These are phyloP conservation scores for Aspergillus haitiensis DNA, from an alignment of 495 filamentous ascomycete genomes.

Conservation along the genomic window DNA sequence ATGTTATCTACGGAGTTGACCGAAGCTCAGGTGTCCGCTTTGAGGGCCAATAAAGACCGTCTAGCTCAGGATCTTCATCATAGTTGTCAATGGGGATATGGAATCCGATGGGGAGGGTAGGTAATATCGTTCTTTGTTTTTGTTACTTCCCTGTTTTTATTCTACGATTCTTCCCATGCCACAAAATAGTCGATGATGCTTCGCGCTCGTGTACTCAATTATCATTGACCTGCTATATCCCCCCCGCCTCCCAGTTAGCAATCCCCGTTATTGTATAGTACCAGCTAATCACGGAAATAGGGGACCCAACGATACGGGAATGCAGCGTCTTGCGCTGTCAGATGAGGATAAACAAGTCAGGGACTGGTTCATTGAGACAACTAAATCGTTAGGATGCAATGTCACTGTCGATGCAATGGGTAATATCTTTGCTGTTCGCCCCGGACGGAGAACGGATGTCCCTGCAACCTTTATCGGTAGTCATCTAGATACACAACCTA, in stretches of 20 bases:
- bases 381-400: conserved; percentile 61
- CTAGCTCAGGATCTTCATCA: conserved; percentile 63
- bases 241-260: not conserved
- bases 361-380: conserved; percentile 73
- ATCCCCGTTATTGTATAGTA: no score
- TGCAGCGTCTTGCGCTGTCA: conserved; percentile 66
- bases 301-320: conserved; percentile 60
- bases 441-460: conserved; percentile 53
- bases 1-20: conserved; percentile 46
- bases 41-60: conserved; percentile 59
- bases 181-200: not conserved
- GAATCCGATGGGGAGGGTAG: conserved; percentile 64
- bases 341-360: conserved; percentile 69
- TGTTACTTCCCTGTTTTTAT: conserved; percentile 7
- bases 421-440: conserved; percentile 73
- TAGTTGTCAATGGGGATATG: conserved; percentile 67
- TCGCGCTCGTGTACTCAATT: not conserved
- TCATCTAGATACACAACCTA: conserved; percentile 78
- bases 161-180: not conserved
- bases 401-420: conserved; percentile 65
- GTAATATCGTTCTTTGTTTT: no score
- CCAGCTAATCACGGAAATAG: conserved; percentile 34
- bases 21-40: conserved; percentile 40
- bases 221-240: not conserved
- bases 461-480: conserved; percentile 69